A percentile compares a stretch with the other conserved stretches of the same genome.
Evolutionary conservation across 768 basidiomycete species (phyloP).

Genomic region (Termitomyces eurrhizus): DNA sequence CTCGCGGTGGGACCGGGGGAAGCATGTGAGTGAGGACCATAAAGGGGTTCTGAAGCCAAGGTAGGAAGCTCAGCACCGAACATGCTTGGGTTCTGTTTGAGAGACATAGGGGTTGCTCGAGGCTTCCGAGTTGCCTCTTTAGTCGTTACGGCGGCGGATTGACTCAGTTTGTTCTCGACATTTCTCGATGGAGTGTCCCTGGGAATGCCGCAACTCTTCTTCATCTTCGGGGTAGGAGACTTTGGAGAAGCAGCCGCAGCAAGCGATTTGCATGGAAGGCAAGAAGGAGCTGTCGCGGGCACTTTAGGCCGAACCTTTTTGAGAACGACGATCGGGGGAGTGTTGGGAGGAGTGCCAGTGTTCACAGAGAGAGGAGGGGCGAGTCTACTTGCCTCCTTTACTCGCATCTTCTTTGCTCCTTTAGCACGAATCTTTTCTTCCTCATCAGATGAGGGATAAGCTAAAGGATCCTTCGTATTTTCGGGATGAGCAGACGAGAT

Average conservation of each 20-base stretch:
- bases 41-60: slow-evolving; percentile 11
- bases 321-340: slow-evolving; percentile 14
- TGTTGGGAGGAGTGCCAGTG: slow-evolving; percentile 20
- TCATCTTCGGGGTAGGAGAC: slow-evolving; percentile 20
- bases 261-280: slow-evolving; percentile 11
- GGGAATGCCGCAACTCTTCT: slow-evolving; percentile 6
- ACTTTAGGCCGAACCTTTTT: slow-evolving; percentile 21
- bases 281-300: slow-evolving; percentile 17
- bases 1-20: slow-evolving; percentile 13
- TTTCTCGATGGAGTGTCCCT: background rate
- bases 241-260: slow-evolving; percentile 17
- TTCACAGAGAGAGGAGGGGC: slow-evolving; percentile 20
- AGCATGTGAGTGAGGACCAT: background rate
- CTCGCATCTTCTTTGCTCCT: slow-evolving; percentile 60
- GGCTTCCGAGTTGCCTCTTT: slow-evolving; percentile 8
- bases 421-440: slow-evolving; percentile 64
- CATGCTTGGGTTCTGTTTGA: slow-evolving; percentile 60
- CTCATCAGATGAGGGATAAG: slow-evolving; percentile 66
- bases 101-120: slow-evolving; percentile 40
- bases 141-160: background rate
- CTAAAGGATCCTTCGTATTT: slow-evolving; percentile 30
- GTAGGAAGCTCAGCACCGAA: slow-evolving; percentile 62
- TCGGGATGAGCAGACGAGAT: slow-evolving; percentile 8
- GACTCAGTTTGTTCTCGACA: background rate
- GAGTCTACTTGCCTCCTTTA: slow-evolving; percentile 19